phyloP scores from a whole-genome alignment of 2,329 filamentous ascomycete genomes.

The Trichoderma pleuroti region DNA sequence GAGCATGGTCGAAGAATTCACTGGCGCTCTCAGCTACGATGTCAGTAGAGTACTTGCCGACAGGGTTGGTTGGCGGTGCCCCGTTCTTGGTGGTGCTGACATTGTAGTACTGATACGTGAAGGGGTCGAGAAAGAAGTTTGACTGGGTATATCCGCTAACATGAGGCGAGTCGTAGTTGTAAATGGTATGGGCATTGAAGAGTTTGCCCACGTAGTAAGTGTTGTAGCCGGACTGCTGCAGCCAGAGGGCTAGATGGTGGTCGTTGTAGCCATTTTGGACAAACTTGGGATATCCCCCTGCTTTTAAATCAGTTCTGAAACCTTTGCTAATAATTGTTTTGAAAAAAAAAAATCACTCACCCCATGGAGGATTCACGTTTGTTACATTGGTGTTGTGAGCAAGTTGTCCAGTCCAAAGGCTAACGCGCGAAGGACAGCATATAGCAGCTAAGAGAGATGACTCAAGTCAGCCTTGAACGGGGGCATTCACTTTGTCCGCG shows the following conservation, averaged over 20 bases:
- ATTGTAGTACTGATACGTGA: slow-evolving; percentile 45
- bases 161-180: slow-evolving; percentile 58
- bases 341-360: slow-evolving; percentile 32
- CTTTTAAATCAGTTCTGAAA: not conserved
- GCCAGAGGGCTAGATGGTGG: slow-evolving; percentile 66
- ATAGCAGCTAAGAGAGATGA: slow-evolving; percentile 44
- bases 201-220: slow-evolving; percentile 74
- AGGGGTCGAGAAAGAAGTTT: slow-evolving; percentile 35
- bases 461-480: not conserved
- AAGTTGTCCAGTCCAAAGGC: slow-evolving; percentile 61
- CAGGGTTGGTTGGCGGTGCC: slow-evolving; percentile 29
- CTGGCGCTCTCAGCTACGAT: slow-evolving; percentile 57
- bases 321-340: too few species aligned
- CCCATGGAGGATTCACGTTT: slow-evolving; percentile 49
- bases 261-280: slow-evolving; percentile 61
- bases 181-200: slow-evolving; percentile 60
- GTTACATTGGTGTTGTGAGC: slow-evolving; percentile 72
- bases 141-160: slow-evolving; percentile 58
- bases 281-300: slow-evolving; percentile 60
- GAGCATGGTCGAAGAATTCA: slow-evolving; percentile 59
- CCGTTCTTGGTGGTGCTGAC: slow-evolving; percentile 35
- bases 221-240: slow-evolving; percentile 65
- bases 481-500: not conserved
- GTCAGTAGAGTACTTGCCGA: slow-evolving; percentile 46
- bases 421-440: slow-evolving; percentile 66